phyloP scores from a whole-genome alignment of 805 yeast species.

The Barnettozyma pratensis region DNA sequence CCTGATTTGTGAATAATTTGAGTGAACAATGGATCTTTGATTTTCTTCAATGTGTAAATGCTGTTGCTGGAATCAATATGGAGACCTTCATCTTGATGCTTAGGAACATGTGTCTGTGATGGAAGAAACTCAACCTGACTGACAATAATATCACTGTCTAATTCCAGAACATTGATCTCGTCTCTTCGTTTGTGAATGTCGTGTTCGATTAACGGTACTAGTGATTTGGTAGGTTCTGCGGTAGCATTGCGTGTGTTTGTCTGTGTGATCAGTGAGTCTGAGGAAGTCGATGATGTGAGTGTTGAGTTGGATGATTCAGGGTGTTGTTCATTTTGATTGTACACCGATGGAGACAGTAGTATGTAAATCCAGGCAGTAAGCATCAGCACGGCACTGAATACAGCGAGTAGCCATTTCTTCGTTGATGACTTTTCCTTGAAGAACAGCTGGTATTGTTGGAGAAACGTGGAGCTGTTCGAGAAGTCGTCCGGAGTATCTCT shows the following conservation, averaged over 20 bases:
- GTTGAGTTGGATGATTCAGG: too few relatives aligned
- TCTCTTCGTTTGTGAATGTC: slow-evolving; percentile 6
- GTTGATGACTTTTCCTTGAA: neutral
- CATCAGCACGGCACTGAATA: neutral
- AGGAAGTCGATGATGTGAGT: too few relatives aligned
- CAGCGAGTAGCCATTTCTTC: neutral
- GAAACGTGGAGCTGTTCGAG: neutral
- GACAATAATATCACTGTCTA: neutral
- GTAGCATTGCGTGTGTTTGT: neutral
- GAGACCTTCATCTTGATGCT: slow-evolving; percentile 40
- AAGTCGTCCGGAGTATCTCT: slow-evolving; percentile 1
- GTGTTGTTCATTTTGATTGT: neutral
- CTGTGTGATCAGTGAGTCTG: too few relatives aligned
- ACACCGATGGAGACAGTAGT: neutral
- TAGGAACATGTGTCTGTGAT: slow-evolving; percentile 20
- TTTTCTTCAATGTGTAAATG: slow-evolving; percentile 9
- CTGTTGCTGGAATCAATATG: slow-evolving; percentile 20
- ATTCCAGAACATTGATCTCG: slow-evolving; percentile 7
- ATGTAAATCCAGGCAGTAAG: slow-evolving; percentile 4
- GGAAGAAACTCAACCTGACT: slow-evolving; percentile 23
- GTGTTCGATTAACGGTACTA: slow-evolving; percentile 3
- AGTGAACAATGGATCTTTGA: slow-evolving; percentile 19
- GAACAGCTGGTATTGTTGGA: slow-evolving; percentile 1
- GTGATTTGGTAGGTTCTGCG: neutral
- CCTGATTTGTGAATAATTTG: slow-evolving; percentile 24